A percentile compares a stretch with the other conserved stretches of the same genome.
Evolutionary conservation across 208 protist genomes (phyloP).

Genomic region (Trypanosoma lewisi): DNA sequence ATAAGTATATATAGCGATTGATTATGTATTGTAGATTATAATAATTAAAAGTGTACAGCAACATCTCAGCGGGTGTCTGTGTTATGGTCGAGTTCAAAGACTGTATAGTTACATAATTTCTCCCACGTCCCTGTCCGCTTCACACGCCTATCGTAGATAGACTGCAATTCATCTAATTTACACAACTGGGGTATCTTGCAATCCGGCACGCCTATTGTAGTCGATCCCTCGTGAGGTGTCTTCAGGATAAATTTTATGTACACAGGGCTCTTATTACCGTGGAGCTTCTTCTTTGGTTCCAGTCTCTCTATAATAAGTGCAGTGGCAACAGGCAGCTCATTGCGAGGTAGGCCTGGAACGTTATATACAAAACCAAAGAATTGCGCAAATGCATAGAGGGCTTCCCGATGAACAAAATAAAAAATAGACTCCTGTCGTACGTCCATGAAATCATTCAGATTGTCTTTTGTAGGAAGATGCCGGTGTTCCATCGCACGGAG

Average conservation of each 20-base stretch:
- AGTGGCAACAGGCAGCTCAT: constrained; percentile 69
- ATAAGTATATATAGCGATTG: no score
- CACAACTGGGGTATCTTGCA: constrained; percentile 78
- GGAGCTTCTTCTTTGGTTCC: constrained; percentile 34
- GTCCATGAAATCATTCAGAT: constrained; percentile 67
- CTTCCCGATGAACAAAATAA: constrained; percentile 85
- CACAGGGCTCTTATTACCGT: constrained; percentile 24
- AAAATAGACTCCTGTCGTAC: constrained; percentile 68
- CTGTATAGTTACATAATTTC: constrained; percentile 64
- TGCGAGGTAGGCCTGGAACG: constrained; percentile 54
- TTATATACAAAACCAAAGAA: constrained; percentile 81
- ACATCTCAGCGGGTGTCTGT: constrained; percentile 66
- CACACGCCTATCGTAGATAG: constrained; percentile 56
- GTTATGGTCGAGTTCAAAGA: constrained; percentile 69
- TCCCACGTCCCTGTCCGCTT: constrained; percentile 73
- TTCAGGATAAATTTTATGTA: constrained; percentile 63
- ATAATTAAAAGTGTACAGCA: neutral
- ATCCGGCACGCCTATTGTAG: constrained; percentile 43
- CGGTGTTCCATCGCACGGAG: constrained; percentile 51
- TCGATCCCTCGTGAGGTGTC: constrained; percentile 67
- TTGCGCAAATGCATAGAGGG: constrained; percentile 76
- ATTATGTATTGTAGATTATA: neutral
- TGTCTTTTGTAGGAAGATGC: constrained; percentile 27
- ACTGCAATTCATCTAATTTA: constrained; percentile 53
- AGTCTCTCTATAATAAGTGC: constrained; percentile 78